Conservation (phyloP, 257 asterid genomes). For the Paulownia fortunei region DNA sequence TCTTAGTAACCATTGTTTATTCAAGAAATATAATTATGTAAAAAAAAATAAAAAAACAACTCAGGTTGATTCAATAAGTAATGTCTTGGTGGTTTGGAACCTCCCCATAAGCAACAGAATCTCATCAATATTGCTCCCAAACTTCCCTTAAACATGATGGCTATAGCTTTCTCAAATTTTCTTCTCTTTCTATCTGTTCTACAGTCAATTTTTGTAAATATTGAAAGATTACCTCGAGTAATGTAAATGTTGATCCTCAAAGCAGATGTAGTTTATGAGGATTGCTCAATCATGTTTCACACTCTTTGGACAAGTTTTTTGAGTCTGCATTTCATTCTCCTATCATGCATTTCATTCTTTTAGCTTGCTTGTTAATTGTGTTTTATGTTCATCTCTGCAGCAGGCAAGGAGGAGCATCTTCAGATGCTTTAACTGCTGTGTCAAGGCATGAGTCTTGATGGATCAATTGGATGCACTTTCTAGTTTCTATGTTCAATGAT, state of each 20-base stretch:
- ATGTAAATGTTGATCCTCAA: not conserved
- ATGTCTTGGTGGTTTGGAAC: not conserved
- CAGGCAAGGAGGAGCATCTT: constrained; percentile 88
- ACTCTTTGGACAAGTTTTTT: not conserved
- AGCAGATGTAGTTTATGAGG: not conserved
- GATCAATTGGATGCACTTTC: constrained; percentile 12
- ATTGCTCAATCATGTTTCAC: not conserved
- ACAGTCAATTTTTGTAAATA: not conserved
- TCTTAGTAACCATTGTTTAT: not conserved
- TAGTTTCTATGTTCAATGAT: constrained; percentile 26
- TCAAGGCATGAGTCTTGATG: constrained; percentile 61
- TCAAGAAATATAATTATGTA: too few species aligned
- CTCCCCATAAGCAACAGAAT: not conserved
- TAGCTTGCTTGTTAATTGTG: not conserved
- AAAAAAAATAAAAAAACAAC: too few species aligned
- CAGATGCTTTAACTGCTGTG: constrained; percentile 89
- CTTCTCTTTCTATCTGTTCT: not conserved
- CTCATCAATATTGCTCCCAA: not conserved
- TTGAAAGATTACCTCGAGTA: not conserved
- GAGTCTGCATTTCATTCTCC: not conserved
- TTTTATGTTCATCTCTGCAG: constrained; percentile 2
- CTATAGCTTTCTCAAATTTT: not conserved
- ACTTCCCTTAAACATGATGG: not conserved
- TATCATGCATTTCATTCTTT: too few species aligned
- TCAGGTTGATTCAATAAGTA: not conserved